Evolutionary conservation across 2,329 filamentous ascomycete genomes (phyloP).

Genomic region (Zasmidium angulare): DNA sequence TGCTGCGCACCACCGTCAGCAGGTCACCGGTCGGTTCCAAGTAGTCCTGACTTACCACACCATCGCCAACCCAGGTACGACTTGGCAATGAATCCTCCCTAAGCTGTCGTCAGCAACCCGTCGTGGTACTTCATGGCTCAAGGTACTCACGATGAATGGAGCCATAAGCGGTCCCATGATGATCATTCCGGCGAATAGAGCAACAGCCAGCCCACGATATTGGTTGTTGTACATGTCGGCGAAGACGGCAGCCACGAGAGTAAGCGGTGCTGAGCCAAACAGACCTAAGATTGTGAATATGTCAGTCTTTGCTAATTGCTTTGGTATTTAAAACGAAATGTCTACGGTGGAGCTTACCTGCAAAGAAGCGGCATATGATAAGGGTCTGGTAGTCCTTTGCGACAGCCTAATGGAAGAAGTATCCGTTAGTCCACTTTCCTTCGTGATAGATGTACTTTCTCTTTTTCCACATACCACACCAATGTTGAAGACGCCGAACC

Average conservation of each 20-base stretch:
- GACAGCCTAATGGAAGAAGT: slow-evolving; percentile 29
- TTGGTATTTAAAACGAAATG: no score
- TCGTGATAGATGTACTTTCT: no score
- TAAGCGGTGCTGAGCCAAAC: slow-evolving; percentile 46
- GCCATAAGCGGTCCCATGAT: slow-evolving; percentile 42
- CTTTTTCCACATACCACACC: slow-evolving; percentile 32
- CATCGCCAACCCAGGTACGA: slow-evolving; percentile 46
- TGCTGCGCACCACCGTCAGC: slow-evolving; percentile 27
- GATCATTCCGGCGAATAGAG: slow-evolving; percentile 40
- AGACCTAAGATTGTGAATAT: slow-evolving; percentile 31
- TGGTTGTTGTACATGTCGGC: slow-evolving; percentile 34
- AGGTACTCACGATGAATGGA: slow-evolving; percentile 36
- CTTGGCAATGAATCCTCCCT: slow-evolving; percentile 40
- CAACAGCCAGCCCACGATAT: slow-evolving; percentile 40
- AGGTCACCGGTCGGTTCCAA: not conserved
- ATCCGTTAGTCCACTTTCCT: no score
- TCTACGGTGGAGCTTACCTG: not conserved
- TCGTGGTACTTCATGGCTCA: no score
- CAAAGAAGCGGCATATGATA: slow-evolving; percentile 22
- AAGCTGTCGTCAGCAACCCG: not conserved
- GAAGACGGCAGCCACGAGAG: slow-evolving; percentile 45
- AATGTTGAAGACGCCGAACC: slow-evolving; percentile 49
- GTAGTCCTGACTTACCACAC: slow-evolving; percentile 12
- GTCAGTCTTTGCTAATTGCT: no score
- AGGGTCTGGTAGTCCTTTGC: slow-evolving; percentile 40